phyloP scores from a whole-genome alignment of 306 rosid species.

The Trichosanthes truncata region DNA sequence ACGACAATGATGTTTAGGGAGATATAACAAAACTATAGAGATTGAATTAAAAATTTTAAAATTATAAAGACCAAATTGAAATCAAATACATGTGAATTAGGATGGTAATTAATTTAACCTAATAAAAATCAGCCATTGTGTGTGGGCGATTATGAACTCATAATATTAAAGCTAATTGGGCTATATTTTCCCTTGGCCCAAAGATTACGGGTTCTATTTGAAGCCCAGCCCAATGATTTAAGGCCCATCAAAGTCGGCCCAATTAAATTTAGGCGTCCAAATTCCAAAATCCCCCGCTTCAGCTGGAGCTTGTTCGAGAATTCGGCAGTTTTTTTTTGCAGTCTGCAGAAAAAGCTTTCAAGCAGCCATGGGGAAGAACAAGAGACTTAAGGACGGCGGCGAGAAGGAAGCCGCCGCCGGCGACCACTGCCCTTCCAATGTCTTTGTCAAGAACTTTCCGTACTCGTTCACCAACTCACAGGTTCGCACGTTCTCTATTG shows the following conservation, averaged over 20 bases:
- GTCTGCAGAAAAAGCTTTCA: background rate
- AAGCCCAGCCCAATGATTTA: background rate
- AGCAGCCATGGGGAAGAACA: slow-evolving; percentile 56
- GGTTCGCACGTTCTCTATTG: slow-evolving; percentile 27
- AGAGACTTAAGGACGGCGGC: slow-evolving; percentile 34
- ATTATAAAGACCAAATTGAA: too few relatives aligned
- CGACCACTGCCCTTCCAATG: slow-evolving; percentile 36
- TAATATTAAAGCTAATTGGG: background rate
- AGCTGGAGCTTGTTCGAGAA: background rate
- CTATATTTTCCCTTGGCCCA: background rate
- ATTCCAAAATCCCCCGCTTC: slow-evolving; percentile 2
- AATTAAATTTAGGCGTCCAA: background rate
- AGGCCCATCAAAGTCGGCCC: background rate
- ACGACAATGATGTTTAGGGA: too few relatives aligned
- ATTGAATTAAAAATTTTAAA: too few relatives aligned
- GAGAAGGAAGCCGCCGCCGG: slow-evolving; percentile 18
- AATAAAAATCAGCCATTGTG: too few relatives aligned
- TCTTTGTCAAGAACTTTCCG: slow-evolving; percentile 70
- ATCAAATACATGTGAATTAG: too few relatives aligned
- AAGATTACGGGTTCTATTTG: background rate
- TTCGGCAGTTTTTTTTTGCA: background rate
- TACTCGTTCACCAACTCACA: slow-evolving; percentile 63
- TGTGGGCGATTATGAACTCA: background rate
- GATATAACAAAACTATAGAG: too few relatives aligned
- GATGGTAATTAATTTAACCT: too few relatives aligned